Evolutionary conservation across 176 grass and related monocot genomes (phyloP).

Genomic region (Cenchrus americanus): DNA sequence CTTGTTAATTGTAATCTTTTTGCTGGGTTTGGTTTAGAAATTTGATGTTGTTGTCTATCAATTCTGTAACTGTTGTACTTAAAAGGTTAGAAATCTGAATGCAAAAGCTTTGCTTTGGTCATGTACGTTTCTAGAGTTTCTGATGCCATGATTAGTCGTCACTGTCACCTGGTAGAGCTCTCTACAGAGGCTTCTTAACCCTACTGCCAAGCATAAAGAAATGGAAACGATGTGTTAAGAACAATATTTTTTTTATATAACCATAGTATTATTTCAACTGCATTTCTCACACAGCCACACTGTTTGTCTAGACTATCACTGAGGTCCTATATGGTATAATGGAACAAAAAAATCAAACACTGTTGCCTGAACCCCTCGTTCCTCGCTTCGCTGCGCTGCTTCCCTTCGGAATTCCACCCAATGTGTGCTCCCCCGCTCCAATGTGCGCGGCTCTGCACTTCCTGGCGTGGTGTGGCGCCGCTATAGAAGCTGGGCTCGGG

Average conservation of each 20-base stretch:
- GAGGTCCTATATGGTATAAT: too few relatives aligned
- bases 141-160: not conserved
- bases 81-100: constrained; percentile 20
- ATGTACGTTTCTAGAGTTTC: not conserved
- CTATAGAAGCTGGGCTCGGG: not conserved
- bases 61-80: not conserved
- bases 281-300: too few relatives aligned
- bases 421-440: not conserved
- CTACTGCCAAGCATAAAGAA: not conserved
- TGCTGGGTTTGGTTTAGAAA: constrained; percentile 31
- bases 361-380: too few relatives aligned
- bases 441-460: not conserved
- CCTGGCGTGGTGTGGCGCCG: not conserved
- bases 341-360: too few relatives aligned
- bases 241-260: not conserved
- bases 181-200: too few relatives aligned
- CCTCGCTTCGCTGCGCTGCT: not conserved
- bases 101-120: constrained; percentile 23
- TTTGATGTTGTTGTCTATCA: constrained; percentile 25
- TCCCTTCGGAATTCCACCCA: not conserved
- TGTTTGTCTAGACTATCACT: too few relatives aligned
- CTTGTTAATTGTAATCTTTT: constrained; percentile 29
- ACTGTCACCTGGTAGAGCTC: too few relatives aligned
- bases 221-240: not conserved
- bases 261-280: not conserved